Evolutionary conservation across 1,139 yeast genomes (phyloP).

Genomic region (Candida tetrigidarum): DNA sequence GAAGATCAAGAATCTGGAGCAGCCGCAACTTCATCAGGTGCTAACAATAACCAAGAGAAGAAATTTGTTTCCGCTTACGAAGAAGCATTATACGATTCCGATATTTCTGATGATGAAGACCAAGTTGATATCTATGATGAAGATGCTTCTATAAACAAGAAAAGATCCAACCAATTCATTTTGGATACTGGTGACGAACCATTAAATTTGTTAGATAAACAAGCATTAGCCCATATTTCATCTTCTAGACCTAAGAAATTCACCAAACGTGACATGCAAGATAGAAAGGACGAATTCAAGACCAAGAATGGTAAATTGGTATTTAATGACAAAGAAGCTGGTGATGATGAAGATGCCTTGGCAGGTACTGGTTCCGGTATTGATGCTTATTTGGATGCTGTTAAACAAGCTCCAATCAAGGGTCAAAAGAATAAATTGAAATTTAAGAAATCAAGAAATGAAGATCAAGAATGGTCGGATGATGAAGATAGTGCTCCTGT

Average conservation of each 20-base stretch:
- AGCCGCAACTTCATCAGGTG: no score
- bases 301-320: constrained; percentile 60
- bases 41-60: constrained; percentile 30
- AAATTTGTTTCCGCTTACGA: constrained; percentile 84
- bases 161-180: constrained; percentile 57
- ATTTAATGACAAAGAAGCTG: constrained; percentile 36
- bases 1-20: constrained; percentile 30
- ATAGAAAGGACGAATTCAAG: constrained; percentile 54
- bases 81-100: constrained; percentile 71
- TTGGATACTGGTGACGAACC: constrained; percentile 84
- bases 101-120: constrained; percentile 48
- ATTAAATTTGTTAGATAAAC: constrained; percentile 83
- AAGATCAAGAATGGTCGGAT: constrained; percentile 59
- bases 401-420: constrained; percentile 88
- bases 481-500: constrained; percentile 36
- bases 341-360: constrained; percentile 57
- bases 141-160: constrained; percentile 16
- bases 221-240: constrained; percentile 84
- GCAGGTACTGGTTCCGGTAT: constrained; percentile 59
- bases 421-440: constrained; percentile 92
- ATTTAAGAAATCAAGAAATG: constrained; percentile 66
- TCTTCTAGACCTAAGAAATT: constrained; percentile 76
- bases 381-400: constrained; percentile 93
- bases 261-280: constrained; percentile 46
- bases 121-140: constrained; percentile 32